Evolutionary conservation across 2,329 filamentous ascomycete species (phyloP), one percentile per base, ranked within the genome.

Genomic region (Colletotrichum phormii): DNA sequence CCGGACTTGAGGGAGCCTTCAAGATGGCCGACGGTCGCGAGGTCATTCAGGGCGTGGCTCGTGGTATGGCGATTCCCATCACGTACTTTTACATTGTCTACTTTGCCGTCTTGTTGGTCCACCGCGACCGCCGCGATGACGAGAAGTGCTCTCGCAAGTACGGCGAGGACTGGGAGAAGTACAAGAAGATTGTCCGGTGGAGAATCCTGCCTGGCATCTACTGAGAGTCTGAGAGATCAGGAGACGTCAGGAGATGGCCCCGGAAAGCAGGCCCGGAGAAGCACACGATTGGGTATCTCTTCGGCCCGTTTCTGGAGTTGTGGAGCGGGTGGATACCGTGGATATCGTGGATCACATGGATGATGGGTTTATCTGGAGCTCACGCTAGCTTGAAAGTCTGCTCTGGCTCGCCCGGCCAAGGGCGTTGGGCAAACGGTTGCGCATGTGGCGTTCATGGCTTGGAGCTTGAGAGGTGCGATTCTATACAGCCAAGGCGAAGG

Each of bases 51-150:
- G 93, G 92, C 46, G 90, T 91, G 31, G 92, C 94, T 37, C 90
- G 89, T 77, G 95, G 95, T 26, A 97, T 93, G 90, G 95, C 93
- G 59, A 95, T 95, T 83, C 85, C 95, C 58, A 90, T 98, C 76
- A 98, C 95, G 0, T 98, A 98, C 86, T 98, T 98, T 81, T 98
- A 97, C 84, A 88, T 98, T 77, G 78, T 97, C 8, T 98, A 98
- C 86, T 98, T 98, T 84, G 95, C 92, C 4, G 85, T 97, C 13
- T 84, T 98, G 74, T 87, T 98, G 12, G 86, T 98, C 66, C 96
- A 98, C 81, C 93, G 96, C 24, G 95, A 97, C 80, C 86, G 91
- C 71, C 89, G 96, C 65, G 96, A 98, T 77, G 95, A 98, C 77
- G 93, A 94, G 81, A 98, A 98, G 87, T 98, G 96, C 82, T 87